Conservation (phyloP, 1,139 yeast species). For the Taphrina confusa region DNA sequence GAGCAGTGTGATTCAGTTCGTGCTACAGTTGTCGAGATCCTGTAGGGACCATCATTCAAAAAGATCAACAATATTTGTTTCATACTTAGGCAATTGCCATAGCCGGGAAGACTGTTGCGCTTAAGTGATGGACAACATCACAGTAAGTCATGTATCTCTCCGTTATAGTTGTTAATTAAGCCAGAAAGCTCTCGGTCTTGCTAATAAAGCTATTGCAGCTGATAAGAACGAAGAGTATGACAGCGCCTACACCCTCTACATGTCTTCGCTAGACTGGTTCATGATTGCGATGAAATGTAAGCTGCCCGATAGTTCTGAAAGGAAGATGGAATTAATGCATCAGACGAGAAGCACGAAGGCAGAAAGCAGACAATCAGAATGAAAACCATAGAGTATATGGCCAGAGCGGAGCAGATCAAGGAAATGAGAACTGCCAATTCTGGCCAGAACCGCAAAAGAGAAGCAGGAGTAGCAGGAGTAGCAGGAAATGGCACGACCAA, state of each 20-base stretch:
- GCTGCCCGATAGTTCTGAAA: no score
- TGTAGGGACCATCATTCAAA: no score
- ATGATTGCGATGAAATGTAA: conserved; percentile 86
- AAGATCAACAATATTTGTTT: no score
- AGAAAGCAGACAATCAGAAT: conserved; percentile 86
- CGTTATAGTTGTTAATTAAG: neutral
- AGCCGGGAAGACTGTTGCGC: no score
- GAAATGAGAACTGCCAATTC: conserved; percentile 73
- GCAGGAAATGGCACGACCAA: conserved; percentile 77
- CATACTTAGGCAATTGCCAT: no score
- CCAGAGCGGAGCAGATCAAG: conserved; percentile 92
- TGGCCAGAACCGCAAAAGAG: conserved; percentile 46
- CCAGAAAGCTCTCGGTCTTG: conserved; percentile 85
- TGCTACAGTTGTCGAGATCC: no score
- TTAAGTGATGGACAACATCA: conserved; percentile 25
- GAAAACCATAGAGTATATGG: conserved; percentile 85
- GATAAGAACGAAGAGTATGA: conserved; percentile 89
- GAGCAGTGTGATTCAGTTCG: no score
- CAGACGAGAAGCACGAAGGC: conserved; percentile 81
- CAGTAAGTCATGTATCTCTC: neutral
- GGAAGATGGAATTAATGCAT: neutral
- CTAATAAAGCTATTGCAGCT: conserved; percentile 92
- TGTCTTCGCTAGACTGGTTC: conserved; percentile 88
- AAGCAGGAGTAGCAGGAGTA: conserved; percentile 52
- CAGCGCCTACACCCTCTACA: conserved; percentile 90